A percentile compares a stretch with the other conserved stretches of the same genome.
These are phyloP conservation scores for Ilex asprella DNA, from an alignment of 257 asterid genomes.

Conservation along the genomic window DNA sequence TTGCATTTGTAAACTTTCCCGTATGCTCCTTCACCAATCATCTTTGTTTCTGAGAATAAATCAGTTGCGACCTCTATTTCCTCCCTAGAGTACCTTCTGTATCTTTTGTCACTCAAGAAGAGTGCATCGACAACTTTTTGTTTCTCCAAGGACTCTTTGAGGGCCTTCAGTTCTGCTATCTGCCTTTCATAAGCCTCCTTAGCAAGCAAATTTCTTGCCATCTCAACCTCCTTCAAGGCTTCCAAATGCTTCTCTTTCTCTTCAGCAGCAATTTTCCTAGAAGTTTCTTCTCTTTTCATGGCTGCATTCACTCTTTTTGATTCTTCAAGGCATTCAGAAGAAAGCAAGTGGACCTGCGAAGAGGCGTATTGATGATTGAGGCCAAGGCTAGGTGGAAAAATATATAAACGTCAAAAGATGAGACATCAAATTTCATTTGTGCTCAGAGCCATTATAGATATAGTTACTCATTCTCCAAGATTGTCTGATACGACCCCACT, in stretches of 20 bases:
- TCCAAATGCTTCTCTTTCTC: constrained; percentile 64
- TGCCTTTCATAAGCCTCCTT: constrained; percentile 60
- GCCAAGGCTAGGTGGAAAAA: not conserved
- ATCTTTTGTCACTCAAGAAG: constrained; percentile 53
- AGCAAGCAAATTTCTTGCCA: constrained; percentile 50
- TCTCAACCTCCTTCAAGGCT: constrained; percentile 65
- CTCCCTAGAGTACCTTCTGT: constrained; percentile 61
- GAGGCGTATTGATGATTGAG: not conserved
- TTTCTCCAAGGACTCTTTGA: constrained; percentile 51
- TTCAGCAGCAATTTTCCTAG: constrained; percentile 52
- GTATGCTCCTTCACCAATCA: constrained; percentile 81
- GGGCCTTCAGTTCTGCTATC: constrained; percentile 63
- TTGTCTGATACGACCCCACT: too few species aligned
- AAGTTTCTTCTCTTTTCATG: constrained; percentile 54
- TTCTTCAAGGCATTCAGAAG: constrained; percentile 66
- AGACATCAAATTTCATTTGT: too few species aligned
- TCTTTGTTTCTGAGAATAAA: constrained; percentile 41
- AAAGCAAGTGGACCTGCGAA: constrained; percentile 60
- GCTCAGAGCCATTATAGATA: too few species aligned
- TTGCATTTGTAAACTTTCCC: constrained; percentile 79
- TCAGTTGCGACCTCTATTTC: constrained; percentile 65
- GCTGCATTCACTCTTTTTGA: constrained; percentile 63
- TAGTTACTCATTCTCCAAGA: too few species aligned
- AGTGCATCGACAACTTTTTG: constrained; percentile 53
- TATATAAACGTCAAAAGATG: not conserved